phyloP scores from a whole-genome alignment of 2,329 filamentous ascomycete species.

The Botryosphaeria agaves region DNA sequence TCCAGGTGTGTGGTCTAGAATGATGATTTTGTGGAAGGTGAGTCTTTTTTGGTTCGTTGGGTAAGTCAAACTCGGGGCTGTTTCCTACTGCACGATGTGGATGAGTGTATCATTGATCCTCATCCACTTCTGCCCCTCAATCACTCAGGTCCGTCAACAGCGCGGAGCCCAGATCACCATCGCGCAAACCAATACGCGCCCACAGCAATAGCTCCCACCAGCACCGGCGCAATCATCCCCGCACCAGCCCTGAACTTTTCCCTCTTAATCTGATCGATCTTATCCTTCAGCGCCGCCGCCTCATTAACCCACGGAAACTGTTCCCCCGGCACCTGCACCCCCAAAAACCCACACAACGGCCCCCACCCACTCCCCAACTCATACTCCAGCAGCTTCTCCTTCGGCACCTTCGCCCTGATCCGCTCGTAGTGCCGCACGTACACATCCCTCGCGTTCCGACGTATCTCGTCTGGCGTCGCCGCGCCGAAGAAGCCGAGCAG shows the following conservation, averaged over 20 bases:
- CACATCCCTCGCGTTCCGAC: background rate
- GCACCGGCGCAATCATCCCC: background rate
- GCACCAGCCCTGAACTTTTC: background rate
- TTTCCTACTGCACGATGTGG: too few species aligned
- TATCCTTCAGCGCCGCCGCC: background rate
- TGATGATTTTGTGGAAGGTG: too few species aligned
- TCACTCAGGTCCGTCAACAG: too few species aligned
- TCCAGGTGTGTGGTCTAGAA: too few species aligned
- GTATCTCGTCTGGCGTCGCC: background rate
- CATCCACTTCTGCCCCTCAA: too few species aligned
- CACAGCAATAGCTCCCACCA: background rate
- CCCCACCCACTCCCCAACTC: slow-evolving; percentile 11
- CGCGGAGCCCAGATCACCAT: background rate
- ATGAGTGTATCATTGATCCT: too few species aligned
- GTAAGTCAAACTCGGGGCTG: too few species aligned
- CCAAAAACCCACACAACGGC: slow-evolving; percentile 14
- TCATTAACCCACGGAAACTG: slow-evolving; percentile 7
- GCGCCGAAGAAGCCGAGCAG: slow-evolving; percentile 1
- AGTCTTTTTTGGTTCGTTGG: too few species aligned
- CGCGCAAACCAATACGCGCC: background rate
- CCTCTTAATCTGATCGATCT: background rate
- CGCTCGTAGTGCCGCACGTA: slow-evolving; percentile 5
- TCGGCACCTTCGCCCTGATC: slow-evolving; percentile 8
- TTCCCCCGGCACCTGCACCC: slow-evolving; percentile 7
- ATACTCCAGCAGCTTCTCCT: slow-evolving; percentile 12